Base-by-base conservation (phyloP, 2,329 filamentous ascomycete species). In the Fusarium duplospermum region DNA sequence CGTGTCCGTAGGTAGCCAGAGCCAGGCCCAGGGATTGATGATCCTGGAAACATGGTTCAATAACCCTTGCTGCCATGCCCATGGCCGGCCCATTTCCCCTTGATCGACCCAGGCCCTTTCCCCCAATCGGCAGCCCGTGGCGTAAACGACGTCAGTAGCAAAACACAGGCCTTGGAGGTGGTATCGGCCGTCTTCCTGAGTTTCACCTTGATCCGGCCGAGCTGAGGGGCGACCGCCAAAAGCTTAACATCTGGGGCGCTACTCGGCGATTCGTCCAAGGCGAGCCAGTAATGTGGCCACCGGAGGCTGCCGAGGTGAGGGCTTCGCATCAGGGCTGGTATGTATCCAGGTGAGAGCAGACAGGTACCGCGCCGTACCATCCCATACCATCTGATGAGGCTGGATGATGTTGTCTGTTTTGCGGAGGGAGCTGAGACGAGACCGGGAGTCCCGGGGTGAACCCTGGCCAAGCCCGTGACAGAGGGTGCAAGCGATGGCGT, bases 121-220 rank as follows among this genome's bases (percentile, higher is more conserved):
- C 72, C 75, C 66, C 66, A 78, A 74, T 68, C 64, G 72, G 74
- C 64, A 77, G 64, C 38, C 66, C 64, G 62, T 68, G 64, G 66
- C 70, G 70, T 66, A 64, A 67, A 73, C 72, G 74, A 77, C 72
- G 73, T 72, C 76, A 77, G 76, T 63, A 64, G 56, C 64, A 70
- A 52, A 63, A 27, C 58, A 52, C 47, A 61, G 45, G 67, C 56
- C 63, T 61, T 62, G 40, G 61, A 45, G 35, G 40, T 65, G 52
- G 57, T 57, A 58, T 67, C 57, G 61, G 70, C 58, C 54, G 64
- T 59, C 36, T 58, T 66, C 59, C 72, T 42, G 70, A 66, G 59
- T 68, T 52, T 69, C 69, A 69, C 61, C 69, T 72, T 69, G 60
- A 72, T 69, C 69, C 69, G 66, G 66, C 70, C 66, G 65, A 66